Evolutionary conservation across 805 yeast species (phyloP).

Genomic region (Kuraishia ogatae): DNA sequence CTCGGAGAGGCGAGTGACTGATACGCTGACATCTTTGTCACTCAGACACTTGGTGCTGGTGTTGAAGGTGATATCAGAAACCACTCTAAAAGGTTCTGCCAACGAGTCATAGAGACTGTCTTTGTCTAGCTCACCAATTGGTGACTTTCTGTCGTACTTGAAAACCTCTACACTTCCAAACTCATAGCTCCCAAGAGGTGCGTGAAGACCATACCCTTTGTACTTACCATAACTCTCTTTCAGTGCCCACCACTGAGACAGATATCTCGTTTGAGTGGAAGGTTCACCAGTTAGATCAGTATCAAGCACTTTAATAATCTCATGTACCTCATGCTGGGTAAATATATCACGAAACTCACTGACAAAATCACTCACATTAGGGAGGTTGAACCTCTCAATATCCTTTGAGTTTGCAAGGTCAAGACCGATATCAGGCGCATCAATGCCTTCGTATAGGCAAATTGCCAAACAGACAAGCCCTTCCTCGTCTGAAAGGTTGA

Average conservation of each 20-base stretch:
- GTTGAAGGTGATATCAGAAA: neutral
- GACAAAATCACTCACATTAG: slow-evolving; percentile 18
- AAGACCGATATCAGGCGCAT: slow-evolving; percentile 27
- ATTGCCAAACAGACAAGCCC: slow-evolving; percentile 38
- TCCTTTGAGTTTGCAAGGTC: slow-evolving; percentile 35
- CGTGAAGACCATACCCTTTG: slow-evolving; percentile 48
- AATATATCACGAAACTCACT: slow-evolving; percentile 20
- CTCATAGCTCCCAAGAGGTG: slow-evolving; percentile 17
- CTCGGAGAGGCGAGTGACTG: neutral
- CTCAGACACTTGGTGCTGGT: neutral
- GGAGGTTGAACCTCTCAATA: slow-evolving; percentile 13
- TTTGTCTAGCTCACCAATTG: neutral
- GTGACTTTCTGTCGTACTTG: neutral
- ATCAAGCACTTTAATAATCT: neutral
- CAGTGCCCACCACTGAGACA: slow-evolving; percentile 67
- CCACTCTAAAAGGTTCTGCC: neutral
- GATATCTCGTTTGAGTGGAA: slow-evolving; percentile 19
- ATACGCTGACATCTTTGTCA: neutral
- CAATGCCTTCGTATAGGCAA: slow-evolving; percentile 13
- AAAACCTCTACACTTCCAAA: slow-evolving; percentile 8
- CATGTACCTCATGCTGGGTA: slow-evolving; percentile 14
- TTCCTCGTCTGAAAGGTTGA: slow-evolving; percentile 55
- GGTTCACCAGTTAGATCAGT: neutral
- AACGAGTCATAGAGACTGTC: neutral
- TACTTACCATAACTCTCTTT: slow-evolving; percentile 71